These are phyloP conservation scores for Krasilnikovozyma curviuscula DNA, from an alignment of 768 basidiomycete species.

Conservation along the genomic window DNA sequence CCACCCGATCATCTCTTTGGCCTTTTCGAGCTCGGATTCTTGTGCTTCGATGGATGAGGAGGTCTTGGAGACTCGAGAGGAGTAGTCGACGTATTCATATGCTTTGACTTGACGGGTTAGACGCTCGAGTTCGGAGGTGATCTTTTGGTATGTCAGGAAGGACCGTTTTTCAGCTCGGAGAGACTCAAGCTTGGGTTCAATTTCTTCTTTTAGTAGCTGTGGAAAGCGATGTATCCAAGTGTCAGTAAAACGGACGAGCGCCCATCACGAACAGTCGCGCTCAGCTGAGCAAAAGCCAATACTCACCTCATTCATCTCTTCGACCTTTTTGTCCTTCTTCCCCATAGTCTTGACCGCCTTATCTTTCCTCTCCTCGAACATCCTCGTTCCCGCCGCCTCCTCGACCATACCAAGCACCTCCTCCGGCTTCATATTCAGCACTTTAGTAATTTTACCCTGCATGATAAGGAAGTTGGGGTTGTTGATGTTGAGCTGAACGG, in stretches of 20 bases:
- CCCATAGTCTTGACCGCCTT: conserved; percentile 89
- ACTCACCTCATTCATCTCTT: conserved; percentile 51
- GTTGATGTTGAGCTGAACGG: conserved; percentile 96
- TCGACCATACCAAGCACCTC: conserved; percentile 98
- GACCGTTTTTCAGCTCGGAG: conserved; percentile 73
- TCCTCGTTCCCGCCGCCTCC: conserved; percentile 92
- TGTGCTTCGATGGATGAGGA: neutral
- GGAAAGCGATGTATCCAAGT: neutral
- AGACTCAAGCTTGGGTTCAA: conserved; percentile 80
- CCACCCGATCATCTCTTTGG: conserved; percentile 1
- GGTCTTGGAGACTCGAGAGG: neutral
- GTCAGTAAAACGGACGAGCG: neutral
- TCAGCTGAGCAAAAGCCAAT: neutral
- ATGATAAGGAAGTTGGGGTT: conserved; percentile 99
- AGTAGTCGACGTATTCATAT: conserved; percentile 50
- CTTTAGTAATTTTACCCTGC: conserved; percentile 99
- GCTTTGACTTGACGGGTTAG: conserved; percentile 64
- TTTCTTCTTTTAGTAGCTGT: conserved; percentile 61
- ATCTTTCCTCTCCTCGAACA: conserved; percentile 98
- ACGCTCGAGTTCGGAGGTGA: conserved; percentile 65
- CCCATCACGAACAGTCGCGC: too few species aligned
- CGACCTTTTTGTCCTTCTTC: conserved; percentile 90
- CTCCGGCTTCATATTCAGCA: conserved; percentile 91
- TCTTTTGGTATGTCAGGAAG: conserved; percentile 78
- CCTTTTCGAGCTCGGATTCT: neutral